Evolutionary conservation across 768 basidiomycete species (phyloP).

Genomic region (Podaxis mareebaensis): DNA sequence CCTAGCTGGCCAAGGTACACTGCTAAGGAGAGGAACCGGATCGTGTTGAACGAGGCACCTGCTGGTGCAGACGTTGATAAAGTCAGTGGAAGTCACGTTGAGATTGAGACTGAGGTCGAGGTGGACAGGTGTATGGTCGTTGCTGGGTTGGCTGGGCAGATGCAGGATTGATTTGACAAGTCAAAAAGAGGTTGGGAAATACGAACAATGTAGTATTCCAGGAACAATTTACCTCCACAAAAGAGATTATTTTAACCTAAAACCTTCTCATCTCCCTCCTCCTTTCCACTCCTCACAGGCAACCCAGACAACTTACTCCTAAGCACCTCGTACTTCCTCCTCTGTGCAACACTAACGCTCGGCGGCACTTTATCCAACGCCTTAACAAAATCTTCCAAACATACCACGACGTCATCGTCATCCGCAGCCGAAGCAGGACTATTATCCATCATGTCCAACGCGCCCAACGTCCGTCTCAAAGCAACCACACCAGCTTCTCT

Average conservation of each 20-base stretch:
- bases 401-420: conserved; percentile 45
- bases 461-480: conserved; percentile 65
- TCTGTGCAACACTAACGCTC: conserved; percentile 80
- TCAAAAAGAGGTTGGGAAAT: neutral
- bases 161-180: conserved; percentile 32
- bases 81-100: conserved; percentile 42
- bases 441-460: conserved; percentile 60
- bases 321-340: conserved; percentile 79
- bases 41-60: conserved; percentile 45
- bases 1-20: conserved; percentile 50
- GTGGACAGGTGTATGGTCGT: conserved; percentile 38
- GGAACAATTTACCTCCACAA: too few relatives aligned
- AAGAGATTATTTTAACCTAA: neutral
- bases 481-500: conserved; percentile 91
- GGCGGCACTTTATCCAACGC: conserved; percentile 84
- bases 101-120: conserved; percentile 38
- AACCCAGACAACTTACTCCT: conserved; percentile 83
- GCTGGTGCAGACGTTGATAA: conserved; percentile 26
- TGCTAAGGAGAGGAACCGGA: conserved; percentile 30
- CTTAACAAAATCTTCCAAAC: conserved; percentile 63
- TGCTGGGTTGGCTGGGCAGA: conserved; percentile 30
- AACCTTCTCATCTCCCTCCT: conserved; percentile 34
- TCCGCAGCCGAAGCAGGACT: conserved; percentile 16
- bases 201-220: neutral
- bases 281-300: conserved; percentile 51